Base-by-base conservation (phyloP, 306 rosid species). In the Begonia loranthoides region DNA sequence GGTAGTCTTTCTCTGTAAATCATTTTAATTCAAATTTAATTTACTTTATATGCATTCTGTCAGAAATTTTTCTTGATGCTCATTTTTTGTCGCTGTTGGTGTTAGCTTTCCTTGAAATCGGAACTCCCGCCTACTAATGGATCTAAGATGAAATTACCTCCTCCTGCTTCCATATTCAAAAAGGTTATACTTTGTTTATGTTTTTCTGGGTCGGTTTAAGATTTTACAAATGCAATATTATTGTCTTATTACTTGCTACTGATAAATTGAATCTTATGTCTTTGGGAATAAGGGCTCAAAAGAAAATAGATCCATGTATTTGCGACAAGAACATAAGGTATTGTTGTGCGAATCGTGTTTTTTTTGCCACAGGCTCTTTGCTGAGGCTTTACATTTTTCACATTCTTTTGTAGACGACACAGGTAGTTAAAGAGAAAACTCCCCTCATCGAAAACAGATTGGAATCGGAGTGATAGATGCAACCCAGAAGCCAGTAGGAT, bases 221-320 rank as follows among this genome's bases (percentile, higher is more conserved):
- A 11, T 43, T 43, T 2, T 43, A 43, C 13, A 43, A 10, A 10
- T 43, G 4, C 47, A 43, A 43, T 43, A 12, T 43, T 10, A 43
- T 7, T 43, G n/a, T 43, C 13, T 6, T 50, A 60, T 60, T 58
- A 70, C 63, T 73, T 68, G 36, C 36, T 28, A 13, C 51, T 60
- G 52, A 45, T 61, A 41, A 65, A 56, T 59, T 79, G 77, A 76
- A 70, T 62, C 24, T 43, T 9, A 5, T 51, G 56, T 59, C 60
- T 60, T 72, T 74, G 65, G 88, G 66, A 71, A 74, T 65, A 70
- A 92, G 99, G 95, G 79, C 65, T 80, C 82, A 51, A 92, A 92
- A 87, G 99, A 86, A 83, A 92, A 92, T 65, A 80, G 76, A 64
- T 73, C 58, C 51, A 62, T 60, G 57, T 62, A 76, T 67, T 67